These are phyloP conservation scores for Cutaneotrichosporon sp. DNA, from an alignment of 1,284 basidiomycete genomes.

Conservation along the genomic window DNA sequence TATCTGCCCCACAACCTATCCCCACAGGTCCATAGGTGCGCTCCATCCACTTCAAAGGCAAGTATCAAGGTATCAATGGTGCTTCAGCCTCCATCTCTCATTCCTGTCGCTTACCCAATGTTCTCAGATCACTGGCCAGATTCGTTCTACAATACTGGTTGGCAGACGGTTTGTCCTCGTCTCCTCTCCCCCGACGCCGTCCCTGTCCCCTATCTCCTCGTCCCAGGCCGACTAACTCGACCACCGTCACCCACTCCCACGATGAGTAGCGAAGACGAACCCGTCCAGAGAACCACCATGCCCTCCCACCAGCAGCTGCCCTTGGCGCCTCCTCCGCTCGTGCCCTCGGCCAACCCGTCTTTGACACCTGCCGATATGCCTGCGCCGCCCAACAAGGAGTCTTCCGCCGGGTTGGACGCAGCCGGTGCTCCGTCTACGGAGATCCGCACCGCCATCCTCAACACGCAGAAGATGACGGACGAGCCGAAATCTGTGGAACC, in stretches of 20 bases:
- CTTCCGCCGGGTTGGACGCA: not conserved
- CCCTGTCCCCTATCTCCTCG: conserved; percentile 16
- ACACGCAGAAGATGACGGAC: conserved; percentile 11
- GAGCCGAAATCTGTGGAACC: conserved; percentile 8
- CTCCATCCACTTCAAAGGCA: conserved; percentile 13
- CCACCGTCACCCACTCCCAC: conserved; percentile 24
- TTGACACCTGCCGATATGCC: conserved; percentile 1
- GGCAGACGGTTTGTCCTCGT: conserved; percentile 23
- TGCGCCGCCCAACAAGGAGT: not conserved
- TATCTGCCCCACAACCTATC: not conserved
- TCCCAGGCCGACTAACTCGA: conserved; percentile 8
- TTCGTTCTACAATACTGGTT: conserved; percentile 12
- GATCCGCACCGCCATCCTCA: conserved; percentile 1
- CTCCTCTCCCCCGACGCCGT: conserved; percentile 20
- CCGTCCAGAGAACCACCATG: conserved; percentile 2
- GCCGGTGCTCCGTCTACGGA: not conserved
- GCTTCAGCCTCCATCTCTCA: conserved; percentile 4
- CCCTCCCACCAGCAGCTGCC: not conserved
- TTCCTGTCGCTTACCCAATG: conserved; percentile 10
- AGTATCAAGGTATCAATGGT: conserved; percentile 14
- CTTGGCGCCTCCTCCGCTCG: conserved; percentile 5
- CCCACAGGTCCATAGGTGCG: not conserved
- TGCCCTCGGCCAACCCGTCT: not conserved
- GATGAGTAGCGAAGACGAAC: conserved; percentile 30
- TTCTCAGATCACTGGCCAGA: conserved; percentile 9